Conservation (phyloP, 2,329 filamentous ascomycete species). For the Penicillium glabrum region DNA sequence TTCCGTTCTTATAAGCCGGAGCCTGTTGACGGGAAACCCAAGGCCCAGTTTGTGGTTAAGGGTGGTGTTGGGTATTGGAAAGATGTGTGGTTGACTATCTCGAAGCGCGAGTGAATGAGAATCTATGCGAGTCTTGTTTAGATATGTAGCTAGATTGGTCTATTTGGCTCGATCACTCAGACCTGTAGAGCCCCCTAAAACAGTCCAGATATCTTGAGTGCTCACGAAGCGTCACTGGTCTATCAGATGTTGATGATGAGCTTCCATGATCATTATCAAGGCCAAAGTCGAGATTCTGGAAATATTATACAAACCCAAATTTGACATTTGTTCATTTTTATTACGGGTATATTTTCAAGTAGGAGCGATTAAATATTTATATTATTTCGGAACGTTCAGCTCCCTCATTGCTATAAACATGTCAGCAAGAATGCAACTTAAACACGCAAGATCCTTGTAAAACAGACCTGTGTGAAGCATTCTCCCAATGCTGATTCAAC, state of each 20-base stretch:
- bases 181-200: too few species aligned
- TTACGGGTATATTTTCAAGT: background rate
- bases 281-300: too few species aligned
- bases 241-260: too few species aligned
- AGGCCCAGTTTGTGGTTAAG: constrained; percentile 30
- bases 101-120: constrained; percentile 16
- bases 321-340: background rate
- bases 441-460: background rate
- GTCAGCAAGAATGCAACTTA: background rate
- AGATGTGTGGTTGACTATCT: constrained; percentile 33
- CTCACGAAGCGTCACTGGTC: too few species aligned
- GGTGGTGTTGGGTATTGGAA: constrained; percentile 36
- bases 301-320: background rate
- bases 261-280: too few species aligned
- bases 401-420: background rate
- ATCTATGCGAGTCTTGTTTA: background rate
- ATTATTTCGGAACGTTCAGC: constrained; percentile 4
- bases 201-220: too few species aligned
- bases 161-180: too few species aligned
- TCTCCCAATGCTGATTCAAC: constrained; percentile 13
- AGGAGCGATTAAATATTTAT: background rate
- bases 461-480: constrained; percentile 6
- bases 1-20: constrained; percentile 30
- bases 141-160: too few species aligned
- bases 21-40: constrained; percentile 24